These are phyloP conservation scores for Apiospora aurea DNA, from an alignment of 2,329 filamentous ascomycete genomes.

Conservation along the genomic window DNA sequence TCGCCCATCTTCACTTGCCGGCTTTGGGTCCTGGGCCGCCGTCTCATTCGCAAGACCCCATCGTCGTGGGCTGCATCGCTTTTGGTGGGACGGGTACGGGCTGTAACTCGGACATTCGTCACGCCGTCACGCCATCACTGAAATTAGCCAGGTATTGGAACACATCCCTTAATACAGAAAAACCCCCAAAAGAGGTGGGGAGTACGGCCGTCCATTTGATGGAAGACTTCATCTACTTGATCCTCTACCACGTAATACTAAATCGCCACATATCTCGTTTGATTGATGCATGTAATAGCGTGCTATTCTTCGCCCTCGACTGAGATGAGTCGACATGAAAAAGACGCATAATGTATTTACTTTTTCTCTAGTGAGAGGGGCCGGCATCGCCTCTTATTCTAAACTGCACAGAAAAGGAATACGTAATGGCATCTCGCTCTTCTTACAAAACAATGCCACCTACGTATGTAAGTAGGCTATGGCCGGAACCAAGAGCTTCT, in stretches of 20 bases:
- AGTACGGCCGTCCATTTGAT: not conserved
- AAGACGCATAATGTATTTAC: not conserved
- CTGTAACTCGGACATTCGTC: conserved; percentile 17
- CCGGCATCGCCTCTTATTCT: not conserved
- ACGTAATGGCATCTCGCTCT: not conserved
- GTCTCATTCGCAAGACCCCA: conserved; percentile 8
- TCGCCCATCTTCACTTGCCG: not conserved
- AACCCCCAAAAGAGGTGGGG: conserved; percentile 1
- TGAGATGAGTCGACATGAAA: not conserved
- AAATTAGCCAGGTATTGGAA: conserved; percentile 17
- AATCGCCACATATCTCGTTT: not conserved
- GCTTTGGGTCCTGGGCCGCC: not conserved
- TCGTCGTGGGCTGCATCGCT: conserved; percentile 13
- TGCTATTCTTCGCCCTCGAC: not conserved
- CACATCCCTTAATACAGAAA: not conserved
- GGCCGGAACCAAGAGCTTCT: not conserved
- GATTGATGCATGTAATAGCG: not conserved
- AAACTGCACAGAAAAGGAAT: no score
- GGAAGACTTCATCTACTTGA: not conserved
- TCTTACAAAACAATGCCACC: not conserved
- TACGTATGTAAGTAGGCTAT: not conserved
- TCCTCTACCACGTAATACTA: not conserved
- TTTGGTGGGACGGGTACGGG: conserved; percentile 12
- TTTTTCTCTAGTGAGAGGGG: not conserved
- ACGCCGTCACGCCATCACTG: conserved; percentile 10